Percentiles rank a stretch among this genome's conserved stretches.
Conservation (phyloP, 164 flowering plant genomes). For the Umbellularia californica region DNA sequence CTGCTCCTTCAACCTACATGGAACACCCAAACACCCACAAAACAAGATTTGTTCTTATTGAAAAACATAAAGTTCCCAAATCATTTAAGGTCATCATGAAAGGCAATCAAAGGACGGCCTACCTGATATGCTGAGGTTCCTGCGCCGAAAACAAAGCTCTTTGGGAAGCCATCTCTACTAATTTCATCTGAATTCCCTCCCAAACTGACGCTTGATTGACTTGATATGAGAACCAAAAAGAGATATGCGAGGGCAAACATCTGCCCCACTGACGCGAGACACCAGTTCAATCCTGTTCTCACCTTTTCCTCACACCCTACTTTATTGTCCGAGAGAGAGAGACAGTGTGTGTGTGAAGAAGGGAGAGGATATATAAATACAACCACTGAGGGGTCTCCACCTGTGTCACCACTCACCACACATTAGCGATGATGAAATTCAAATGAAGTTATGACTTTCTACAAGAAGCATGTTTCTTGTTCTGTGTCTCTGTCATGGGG, state of each 20-base stretch:
- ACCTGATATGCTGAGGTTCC: slow-evolving; percentile 13
- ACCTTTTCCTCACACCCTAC: background rate
- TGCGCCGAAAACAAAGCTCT: slow-evolving; percentile 11
- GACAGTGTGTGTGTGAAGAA: too few relatives aligned
- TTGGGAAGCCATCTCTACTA: slow-evolving; percentile 7
- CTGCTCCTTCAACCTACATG: slow-evolving; percentile 12
- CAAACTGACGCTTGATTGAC: background rate
- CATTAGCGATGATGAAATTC: too few relatives aligned
- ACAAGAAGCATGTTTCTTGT: too few relatives aligned
- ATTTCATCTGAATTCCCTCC: background rate
- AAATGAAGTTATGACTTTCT: too few relatives aligned
- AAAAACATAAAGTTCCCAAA: background rate
- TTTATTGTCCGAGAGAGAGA: too few relatives aligned
- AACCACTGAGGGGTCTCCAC: too few relatives aligned
- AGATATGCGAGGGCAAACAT: background rate
- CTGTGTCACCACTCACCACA: too few relatives aligned
- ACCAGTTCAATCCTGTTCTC: background rate
- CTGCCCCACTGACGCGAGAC: background rate
- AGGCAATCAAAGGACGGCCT: background rate
- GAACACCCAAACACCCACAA: background rate
- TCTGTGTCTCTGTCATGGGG: too few relatives aligned
- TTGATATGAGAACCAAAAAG: background rate
- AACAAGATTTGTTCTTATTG: background rate
- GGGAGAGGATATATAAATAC: too few relatives aligned
- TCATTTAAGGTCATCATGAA: background rate